Base-by-base conservation (phyloP, 805 yeast genomes). In the Sugiyamaella boreocaroliniensis region DNA sequence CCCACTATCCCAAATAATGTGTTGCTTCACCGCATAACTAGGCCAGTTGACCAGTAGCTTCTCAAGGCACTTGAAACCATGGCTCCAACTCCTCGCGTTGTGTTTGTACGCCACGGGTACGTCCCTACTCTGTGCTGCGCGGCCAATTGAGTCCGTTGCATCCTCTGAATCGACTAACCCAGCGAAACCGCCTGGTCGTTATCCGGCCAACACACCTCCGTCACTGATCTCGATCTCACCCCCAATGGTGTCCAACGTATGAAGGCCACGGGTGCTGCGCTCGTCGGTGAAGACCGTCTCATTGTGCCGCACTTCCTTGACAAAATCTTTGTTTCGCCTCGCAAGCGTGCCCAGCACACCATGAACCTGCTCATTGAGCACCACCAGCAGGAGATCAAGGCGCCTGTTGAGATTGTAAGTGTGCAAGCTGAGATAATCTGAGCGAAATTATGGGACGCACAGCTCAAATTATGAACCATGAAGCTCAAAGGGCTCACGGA, bases 131-230 rank as follows among this genome's bases (percentile, higher is more conserved):
- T 3, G 26, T 22, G 6, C 6, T 22, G 26, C 6, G 26, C n/a
- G n/a, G n/a, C 26, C 26, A 22, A 22, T 22, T 22, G 26, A 18
- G 26, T 29, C 8, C 29, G 19, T 14, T 32, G 10, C 16, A 29
- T 14, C 44, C 15, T 6, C 2, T 3, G 6, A 20, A 43, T 43
- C 20, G 4, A 12, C 40, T 20, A 18, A n/a, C 45, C 4, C 29
- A 68, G 79, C 29, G 96, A 90, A 72, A 90, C 98, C 1, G 95
- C 84, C 68, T 90, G 98, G 98, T 90, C 97, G 45, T 83, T 86
- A 63, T 78, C 89, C 1, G 98, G 98, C 22, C 96, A 88, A 67
- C 85, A 87, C 71, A 92, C 98, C 3, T 88, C 97, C 2, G 59
- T 74, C 43, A 92, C 98, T 0, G 97, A 92, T 61, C 65, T 92